phyloP scores from a whole-genome alignment of 2,329 filamentous ascomycete species.

The Dactylonectria macrodidyma region DNA sequence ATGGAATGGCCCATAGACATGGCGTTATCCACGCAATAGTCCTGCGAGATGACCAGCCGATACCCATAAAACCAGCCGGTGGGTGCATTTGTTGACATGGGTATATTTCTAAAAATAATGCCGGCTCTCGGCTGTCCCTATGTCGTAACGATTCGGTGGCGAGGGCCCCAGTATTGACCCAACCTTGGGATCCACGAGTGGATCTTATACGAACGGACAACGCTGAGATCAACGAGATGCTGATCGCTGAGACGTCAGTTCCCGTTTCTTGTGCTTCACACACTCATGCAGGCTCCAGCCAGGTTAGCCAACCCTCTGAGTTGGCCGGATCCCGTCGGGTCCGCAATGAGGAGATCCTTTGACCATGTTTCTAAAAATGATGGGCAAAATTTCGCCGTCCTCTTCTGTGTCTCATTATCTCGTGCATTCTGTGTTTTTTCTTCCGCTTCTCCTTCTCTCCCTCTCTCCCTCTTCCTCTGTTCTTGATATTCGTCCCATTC shows the following conservation, averaged over 20 bases:
- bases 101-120: neutral
- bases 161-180: neutral
- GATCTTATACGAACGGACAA: conserved; percentile 8
- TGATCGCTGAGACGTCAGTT: neutral
- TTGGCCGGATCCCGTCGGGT: conserved; percentile 2
- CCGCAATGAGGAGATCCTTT: neutral
- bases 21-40: neutral
- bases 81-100: neutral
- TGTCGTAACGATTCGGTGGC: neutral
- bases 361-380: neutral
- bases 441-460: neutral
- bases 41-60: too few species aligned
- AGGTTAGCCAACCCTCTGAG: neutral
- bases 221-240: conserved; percentile 6
- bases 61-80: neutral
- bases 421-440: neutral
- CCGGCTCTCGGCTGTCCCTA: neutral
- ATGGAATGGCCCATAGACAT: neutral
- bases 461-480: neutral
- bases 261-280: conserved; percentile 3
- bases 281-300: neutral
- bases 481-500: neutral
- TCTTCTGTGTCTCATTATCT: neutral
- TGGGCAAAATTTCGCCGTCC: neutral
- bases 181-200: neutral